Percentiles rank a stretch among this genome's conserved stretches.
Evolutionary conservation across 768 basidiomycete species (phyloP).

Genomic region (Suillus hirtellus): DNA sequence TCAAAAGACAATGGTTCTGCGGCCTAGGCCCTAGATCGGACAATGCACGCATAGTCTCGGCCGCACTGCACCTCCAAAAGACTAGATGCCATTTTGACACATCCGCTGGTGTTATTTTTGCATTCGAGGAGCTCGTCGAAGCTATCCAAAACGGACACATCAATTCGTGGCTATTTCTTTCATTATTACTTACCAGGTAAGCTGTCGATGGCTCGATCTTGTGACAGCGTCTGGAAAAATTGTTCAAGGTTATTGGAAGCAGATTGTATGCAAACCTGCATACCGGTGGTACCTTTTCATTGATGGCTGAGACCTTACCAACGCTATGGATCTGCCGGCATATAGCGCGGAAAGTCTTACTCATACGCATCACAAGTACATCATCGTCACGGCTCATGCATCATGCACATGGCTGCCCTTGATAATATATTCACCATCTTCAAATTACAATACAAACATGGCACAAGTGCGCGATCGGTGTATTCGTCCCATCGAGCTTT

Average conservation of each 20-base stretch:
- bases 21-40: not conserved
- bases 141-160: not conserved
- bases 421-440: not conserved
- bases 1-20: not conserved
- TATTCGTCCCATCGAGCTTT: not conserved
- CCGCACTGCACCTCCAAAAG: not conserved
- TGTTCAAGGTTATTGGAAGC: not conserved
- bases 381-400: not conserved
- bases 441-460: not conserved
- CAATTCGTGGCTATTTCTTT: not conserved
- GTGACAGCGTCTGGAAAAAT: not conserved
- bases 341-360: not conserved
- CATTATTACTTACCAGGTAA: not conserved
- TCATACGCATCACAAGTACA: not conserved
- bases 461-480: not conserved
- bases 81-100: not conserved
- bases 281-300: not conserved
- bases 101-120: not conserved
- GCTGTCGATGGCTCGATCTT: not conserved
- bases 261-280: not conserved
- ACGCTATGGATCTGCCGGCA: not conserved
- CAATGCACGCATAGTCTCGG: not conserved
- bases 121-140: not conserved
- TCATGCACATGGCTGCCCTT: not conserved
- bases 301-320: not conserved